These are phyloP conservation scores for Komagataella populi DNA, from an alignment of 805 yeast genomes.

Conservation along the genomic window DNA sequence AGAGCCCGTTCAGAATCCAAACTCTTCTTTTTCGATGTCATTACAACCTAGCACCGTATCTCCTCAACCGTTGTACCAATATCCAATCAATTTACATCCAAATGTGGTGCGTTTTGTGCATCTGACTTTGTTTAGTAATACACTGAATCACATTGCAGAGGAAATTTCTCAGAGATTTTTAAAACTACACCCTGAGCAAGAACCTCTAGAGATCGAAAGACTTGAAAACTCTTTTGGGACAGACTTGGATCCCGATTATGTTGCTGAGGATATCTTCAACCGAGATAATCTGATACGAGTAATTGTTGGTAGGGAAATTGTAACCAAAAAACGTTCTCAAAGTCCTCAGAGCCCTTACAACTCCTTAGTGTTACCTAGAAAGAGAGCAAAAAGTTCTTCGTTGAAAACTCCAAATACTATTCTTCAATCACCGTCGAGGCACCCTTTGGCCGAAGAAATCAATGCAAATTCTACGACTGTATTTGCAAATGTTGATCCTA, in stretches of 20 bases:
- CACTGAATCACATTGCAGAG: conserved; percentile 32
- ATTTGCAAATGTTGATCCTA: not conserved
- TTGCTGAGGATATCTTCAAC: conserved; percentile 51
- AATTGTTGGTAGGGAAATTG: conserved; percentile 8
- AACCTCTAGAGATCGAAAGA: conserved; percentile 37
- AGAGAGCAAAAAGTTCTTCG: not conserved
- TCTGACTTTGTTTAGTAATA: conserved; percentile 34
- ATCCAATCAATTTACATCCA: conserved; percentile 3
- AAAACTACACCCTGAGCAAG: conserved; percentile 53
- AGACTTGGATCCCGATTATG: conserved; percentile 70
- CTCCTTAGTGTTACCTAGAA: not conserved
- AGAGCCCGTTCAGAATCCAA: not conserved
- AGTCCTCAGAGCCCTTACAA: not conserved
- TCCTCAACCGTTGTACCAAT: not conserved
- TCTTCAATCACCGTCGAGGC: not conserved
- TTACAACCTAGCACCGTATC: not conserved
- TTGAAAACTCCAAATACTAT: not conserved
- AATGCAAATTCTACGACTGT: not conserved
- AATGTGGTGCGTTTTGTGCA: conserved; percentile 44
- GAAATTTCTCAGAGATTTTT: conserved; percentile 43
- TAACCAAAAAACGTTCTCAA: not conserved
- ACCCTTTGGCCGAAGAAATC: not conserved
- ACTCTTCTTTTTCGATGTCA: conserved; percentile 6
- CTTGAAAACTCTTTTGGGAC: conserved; percentile 57
- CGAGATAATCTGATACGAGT: conserved; percentile 32